Evolutionary conservation across 1,284 basidiomycete genomes (phyloP), one percentile per base, ranked within the genome.

Genomic region (Naganishia sp.): DNA sequence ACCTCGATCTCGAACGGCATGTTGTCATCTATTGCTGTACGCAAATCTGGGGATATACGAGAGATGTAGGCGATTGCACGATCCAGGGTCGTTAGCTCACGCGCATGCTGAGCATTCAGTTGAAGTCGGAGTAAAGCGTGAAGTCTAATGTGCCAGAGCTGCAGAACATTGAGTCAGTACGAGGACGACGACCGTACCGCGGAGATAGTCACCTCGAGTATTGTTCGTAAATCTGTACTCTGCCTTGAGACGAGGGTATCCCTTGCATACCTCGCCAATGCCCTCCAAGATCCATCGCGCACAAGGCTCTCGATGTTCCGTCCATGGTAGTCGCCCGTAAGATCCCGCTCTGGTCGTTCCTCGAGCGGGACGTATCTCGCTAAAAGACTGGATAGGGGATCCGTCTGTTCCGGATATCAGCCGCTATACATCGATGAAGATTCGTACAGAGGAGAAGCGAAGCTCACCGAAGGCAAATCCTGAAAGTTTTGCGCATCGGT

Each of bases 131-230:
- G 57, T 5, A 66, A 53, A 11, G 65, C 50, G 9, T 61, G 65
- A 10, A 61, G 65, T 11, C 65, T 57, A 18, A 66, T 48, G 46
- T 63, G 65, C 53, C 53, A 66, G 16, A 66, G 55, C 65, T 66
- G 45, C 33, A 50, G 55, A 31, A 13, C 13, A 48, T 18, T 23
- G 33, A 9, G 23, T 16, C 18, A n/a, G 23, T 6, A n/a, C 6
- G 7, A 16, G 23, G 9, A 25, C 11, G 13, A 1, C 18, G 33
- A 25, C 16, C 23, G 10, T 2, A 23, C 3, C 18, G 11, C 9
- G 46, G n/a, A 60, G 25, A 21, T 6, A 18, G 53, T 18, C 23
- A 66, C 65, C 28, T 66, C 59, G 23, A 66, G 55, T 44, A 63
- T 63, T 7, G 43, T 50, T 2, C 39, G 10, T 7, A 63, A 39